phyloP scores from a whole-genome alignment of 2,329 filamentous ascomycete species.

The Fusarium chaquense region DNA sequence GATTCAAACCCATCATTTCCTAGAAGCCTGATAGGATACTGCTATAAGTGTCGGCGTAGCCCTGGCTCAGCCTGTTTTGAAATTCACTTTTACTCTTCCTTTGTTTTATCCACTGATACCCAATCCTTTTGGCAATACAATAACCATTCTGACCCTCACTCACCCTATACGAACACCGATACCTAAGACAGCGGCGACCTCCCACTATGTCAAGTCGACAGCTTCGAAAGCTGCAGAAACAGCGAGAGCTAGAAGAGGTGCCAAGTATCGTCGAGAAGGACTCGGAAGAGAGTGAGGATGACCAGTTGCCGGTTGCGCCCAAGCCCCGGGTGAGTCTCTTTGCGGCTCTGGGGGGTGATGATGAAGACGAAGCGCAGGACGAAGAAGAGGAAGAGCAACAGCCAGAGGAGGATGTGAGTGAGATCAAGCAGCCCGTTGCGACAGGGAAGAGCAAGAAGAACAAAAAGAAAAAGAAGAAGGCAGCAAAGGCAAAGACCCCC shows the following conservation, averaged over 20 bases:
- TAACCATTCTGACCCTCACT: slow-evolving; percentile 20
- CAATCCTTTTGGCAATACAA: not conserved
- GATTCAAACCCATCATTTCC: not conserved
- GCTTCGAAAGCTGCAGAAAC: slow-evolving; percentile 64
- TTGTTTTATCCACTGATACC: not conserved
- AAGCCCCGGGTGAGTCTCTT: slow-evolving; percentile 63
- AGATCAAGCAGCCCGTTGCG: slow-evolving; percentile 27
- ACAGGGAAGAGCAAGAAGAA: slow-evolving; percentile 55
- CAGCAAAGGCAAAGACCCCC: slow-evolving; percentile 41
- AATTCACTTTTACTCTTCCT: not conserved
- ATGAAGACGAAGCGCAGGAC: slow-evolving; percentile 56
- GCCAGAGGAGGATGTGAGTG: slow-evolving; percentile 35
- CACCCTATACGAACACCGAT: slow-evolving; percentile 20
- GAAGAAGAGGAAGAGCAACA: slow-evolving; percentile 50
- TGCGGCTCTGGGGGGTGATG: slow-evolving; percentile 62
- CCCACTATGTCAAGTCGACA: slow-evolving; percentile 64
- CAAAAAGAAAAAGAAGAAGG: slow-evolving; percentile 56
- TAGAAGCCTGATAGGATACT: not conserved
- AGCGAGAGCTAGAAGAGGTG: slow-evolving; percentile 58
- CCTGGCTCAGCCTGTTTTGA: no score
- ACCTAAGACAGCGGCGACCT: not conserved
- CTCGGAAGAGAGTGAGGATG: slow-evolving; percentile 50
- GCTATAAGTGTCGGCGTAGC: not conserved
- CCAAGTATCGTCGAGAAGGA: slow-evolving; percentile 30
- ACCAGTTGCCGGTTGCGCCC: slow-evolving; percentile 45